phyloP scores from a whole-genome alignment of 148 eudicot species.

The Fagopyrum esculentum region DNA sequence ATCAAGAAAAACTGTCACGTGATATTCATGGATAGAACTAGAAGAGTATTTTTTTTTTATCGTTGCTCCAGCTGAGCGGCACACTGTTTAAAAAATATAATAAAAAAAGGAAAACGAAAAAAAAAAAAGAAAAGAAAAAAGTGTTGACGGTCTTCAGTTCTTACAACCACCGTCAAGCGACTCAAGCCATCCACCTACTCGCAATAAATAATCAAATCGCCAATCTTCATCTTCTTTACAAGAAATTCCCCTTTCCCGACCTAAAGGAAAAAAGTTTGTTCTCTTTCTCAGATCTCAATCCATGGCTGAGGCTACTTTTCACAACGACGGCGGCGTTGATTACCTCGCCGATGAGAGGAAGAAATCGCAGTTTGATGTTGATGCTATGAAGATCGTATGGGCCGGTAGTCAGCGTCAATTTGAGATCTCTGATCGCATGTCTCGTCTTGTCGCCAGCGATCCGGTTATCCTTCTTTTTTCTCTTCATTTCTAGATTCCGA shows the following conservation, averaged over 20 bases:
- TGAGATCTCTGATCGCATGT: constrained; percentile 71
- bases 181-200: not conserved
- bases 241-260: not conserved
- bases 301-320: not conserved
- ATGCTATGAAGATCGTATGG: constrained; percentile 79
- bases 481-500: not conserved
- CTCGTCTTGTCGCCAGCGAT: constrained; percentile 87
- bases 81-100: too few species aligned
- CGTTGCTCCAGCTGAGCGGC: too few species aligned
- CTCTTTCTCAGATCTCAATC: not conserved
- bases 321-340: constrained; percentile 40
- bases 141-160: not conserved
- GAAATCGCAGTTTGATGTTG: constrained; percentile 57
- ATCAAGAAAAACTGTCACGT: too few species aligned
- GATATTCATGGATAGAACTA: too few species aligned
- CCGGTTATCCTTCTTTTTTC: constrained; percentile 43
- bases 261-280: not conserved
- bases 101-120: too few species aligned
- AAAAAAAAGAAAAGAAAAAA: too few species aligned
- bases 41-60: too few species aligned
- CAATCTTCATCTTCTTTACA: not conserved
- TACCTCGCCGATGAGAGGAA: constrained; percentile 71
- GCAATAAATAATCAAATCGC: not conserved
- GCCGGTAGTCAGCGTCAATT: constrained; percentile 55
- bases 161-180: not conserved